phyloP scores from a whole-genome alignment of 176 grass and related monocot genomes.

The Cenchrus fungigraminus region DNA sequence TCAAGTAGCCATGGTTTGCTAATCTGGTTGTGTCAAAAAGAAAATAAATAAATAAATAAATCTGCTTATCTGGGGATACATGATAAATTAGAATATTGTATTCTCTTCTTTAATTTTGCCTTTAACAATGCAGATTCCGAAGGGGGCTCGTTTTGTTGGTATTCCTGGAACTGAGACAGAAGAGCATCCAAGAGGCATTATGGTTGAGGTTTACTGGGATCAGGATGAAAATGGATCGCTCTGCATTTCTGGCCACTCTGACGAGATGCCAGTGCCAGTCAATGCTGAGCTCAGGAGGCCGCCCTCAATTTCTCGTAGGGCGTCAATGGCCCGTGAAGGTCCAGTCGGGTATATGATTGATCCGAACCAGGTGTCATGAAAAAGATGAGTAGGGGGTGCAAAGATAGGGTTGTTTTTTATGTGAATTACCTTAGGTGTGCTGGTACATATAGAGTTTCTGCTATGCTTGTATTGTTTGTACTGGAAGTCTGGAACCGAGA shows the following conservation, averaged over 20 bases:
- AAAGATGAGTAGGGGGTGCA: conserved; percentile 28
- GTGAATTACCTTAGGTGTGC: conserved; percentile 41
- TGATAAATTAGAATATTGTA: conserved; percentile 9
- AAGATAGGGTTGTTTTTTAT: conserved; percentile 8
- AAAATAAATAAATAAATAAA: no score
- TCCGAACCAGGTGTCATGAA: conserved; percentile 49
- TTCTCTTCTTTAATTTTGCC: conserved; percentile 11
- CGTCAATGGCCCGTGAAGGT: conserved; percentile 23
- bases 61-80: neutral
- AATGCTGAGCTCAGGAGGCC: conserved; percentile 56
- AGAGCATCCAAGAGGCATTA: conserved; percentile 80
- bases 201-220: conserved; percentile 99
- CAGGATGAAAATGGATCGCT: conserved; percentile 81
- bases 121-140: conserved; percentile 68
- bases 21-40: neutral
- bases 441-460: conserved; percentile 24
- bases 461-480: conserved; percentile 25
- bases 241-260: conserved; percentile 84
- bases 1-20: conserved; percentile 1
- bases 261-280: conserved; percentile 56
- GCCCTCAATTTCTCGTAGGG: conserved; percentile 53
- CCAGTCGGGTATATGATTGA: conserved; percentile 72
- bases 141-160: conserved; percentile 77
- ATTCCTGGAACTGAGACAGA: conserved; percentile 88
- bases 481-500: neutral